Conservation (phyloP, 768 basidiomycete species). For the Tricholoma terreum region DNA sequence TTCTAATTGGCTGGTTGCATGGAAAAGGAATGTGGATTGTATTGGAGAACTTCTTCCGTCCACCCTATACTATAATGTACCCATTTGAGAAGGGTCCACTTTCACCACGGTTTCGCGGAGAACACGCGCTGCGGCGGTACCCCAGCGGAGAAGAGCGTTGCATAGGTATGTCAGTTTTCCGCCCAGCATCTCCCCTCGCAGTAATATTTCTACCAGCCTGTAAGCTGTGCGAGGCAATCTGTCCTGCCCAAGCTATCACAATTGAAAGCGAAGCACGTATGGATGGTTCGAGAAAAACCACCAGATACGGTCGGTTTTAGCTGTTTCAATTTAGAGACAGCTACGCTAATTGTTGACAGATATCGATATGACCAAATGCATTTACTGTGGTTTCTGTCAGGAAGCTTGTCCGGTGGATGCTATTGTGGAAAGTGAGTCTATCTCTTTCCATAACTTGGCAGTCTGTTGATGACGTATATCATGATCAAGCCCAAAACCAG, state of each 20-base stretch:
- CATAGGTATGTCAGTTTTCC: constrained; percentile 66
- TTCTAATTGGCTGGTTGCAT: constrained; percentile 10
- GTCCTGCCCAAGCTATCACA: constrained; percentile 98
- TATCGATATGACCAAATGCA: constrained; percentile 99
- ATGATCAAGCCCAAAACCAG: constrained; percentile 84
- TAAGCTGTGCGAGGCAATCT: constrained; percentile 98
- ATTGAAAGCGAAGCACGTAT: constrained; percentile 96
- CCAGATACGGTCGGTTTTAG: constrained; percentile 78
- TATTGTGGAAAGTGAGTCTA: constrained; percentile 90
- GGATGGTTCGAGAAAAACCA: constrained; percentile 95
- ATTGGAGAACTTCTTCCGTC: constrained; percentile 85
- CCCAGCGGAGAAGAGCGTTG: constrained; percentile 98
- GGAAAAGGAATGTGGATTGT: constrained; percentile 95
- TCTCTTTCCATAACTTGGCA: not conserved
- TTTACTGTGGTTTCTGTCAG: constrained; percentile 99
- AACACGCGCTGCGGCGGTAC: constrained; percentile 95
- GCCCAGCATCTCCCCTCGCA: not conserved
- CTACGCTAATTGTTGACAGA: constrained; percentile 43
- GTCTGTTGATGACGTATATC: not conserved
- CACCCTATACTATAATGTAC: constrained; percentile 98
- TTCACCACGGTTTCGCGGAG: constrained; percentile 96
- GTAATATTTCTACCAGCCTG: constrained; percentile 58
- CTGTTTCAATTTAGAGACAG: constrained; percentile 3
- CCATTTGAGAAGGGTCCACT: constrained; percentile 98
- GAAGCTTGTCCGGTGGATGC: constrained; percentile 99